Percentiles rank a stretch among this genome's conserved stretches.
These are phyloP conservation scores for Pythium diclinum DNA, from an alignment of 352 stramenopile species.

Conservation along the genomic window DNA sequence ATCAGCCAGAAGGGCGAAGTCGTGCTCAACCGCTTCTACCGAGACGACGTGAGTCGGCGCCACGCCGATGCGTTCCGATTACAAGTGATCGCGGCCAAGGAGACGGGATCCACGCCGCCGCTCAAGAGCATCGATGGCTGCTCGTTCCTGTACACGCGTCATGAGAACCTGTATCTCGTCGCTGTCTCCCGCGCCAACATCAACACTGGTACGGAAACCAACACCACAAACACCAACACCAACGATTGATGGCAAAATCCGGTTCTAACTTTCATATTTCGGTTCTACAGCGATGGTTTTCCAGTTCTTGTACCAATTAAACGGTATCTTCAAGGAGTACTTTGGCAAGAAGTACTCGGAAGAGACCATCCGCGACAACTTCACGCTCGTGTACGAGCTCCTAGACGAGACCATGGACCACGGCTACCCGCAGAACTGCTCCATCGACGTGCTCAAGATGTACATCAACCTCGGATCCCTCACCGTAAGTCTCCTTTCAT, in stretches of 20 bases:
- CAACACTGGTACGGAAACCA: conserved; percentile 73
- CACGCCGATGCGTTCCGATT: conserved; percentile 68
- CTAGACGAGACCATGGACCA: conserved; percentile 99
- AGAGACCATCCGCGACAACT: conserved; percentile 97
- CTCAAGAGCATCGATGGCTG: conserved; percentile 96
- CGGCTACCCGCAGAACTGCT: conserved; percentile 98
- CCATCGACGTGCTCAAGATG: conserved; percentile 96
- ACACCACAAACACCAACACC: background rate
- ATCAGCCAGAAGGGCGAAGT: conserved; percentile 83
- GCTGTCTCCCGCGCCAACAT: conserved; percentile 96
- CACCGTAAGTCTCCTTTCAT: conserved; percentile 31
- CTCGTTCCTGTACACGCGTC: conserved; percentile 97
- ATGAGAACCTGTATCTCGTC: conserved; percentile 98
- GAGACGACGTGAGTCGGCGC: conserved; percentile 71
- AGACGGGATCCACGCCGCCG: conserved; percentile 92
- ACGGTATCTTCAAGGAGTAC: conserved; percentile 96
- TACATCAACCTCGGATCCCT: conserved; percentile 97
- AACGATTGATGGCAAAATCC: conserved; percentile 1
- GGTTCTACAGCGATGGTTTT: conserved; percentile 85
- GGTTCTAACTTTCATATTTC: conserved; percentile 1
- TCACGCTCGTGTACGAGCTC: conserved; percentile 98
- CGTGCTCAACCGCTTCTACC: conserved; percentile 81
- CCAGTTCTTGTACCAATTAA: conserved; percentile 96
- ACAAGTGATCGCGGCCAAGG: conserved; percentile 95
- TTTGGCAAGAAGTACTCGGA: conserved; percentile 97